Evolutionary conservation across 2,329 filamentous ascomycete species (phyloP), one percentile per base, ranked within the genome.

Genomic region (Trichoderma guizhouense): DNA sequence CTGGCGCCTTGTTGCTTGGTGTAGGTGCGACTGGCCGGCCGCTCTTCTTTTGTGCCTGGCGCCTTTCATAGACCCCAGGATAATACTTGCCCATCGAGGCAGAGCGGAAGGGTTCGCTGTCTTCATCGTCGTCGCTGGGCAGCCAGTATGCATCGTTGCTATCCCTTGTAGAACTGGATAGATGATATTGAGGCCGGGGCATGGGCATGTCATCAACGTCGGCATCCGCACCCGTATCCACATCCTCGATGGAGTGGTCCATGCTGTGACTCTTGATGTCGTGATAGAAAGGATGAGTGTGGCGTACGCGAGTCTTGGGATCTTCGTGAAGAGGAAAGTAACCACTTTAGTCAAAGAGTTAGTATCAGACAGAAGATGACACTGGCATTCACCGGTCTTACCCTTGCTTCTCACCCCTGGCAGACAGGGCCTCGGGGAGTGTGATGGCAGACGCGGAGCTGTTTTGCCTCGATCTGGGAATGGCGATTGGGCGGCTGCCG

Each of bases 251-350:
- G 7, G 51, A 43, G 34, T 36, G 51, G 15, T 24, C 30, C 32
- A 67, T 39, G 7, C 12, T 30, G 14, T 55, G 47, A 12, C 11
- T 24, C 55, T 51, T 61, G 34, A 69, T n/a, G 26, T 62, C 57
- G 62, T 81, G 75, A 30, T 85, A 81, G 75, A 89, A 89, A 1
- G 86, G 86, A 74, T 89, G 87, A 70, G 86, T 82, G 60, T 82
- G 84, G 72, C 85, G 84, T 21, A 87, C 77, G 68, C 84, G 82
- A 71, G 78, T 77, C 65, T 78, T 80, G 55, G 86, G 84, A 66
- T 90, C 86, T 78, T 90, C 88, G 79, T 90, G 88, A 36, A 86
- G 79, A 21, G 88, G 88, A 75, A 90, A 90, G 76, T 90, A 90
- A 32, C 86, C 88, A 78, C 88, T 90, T 3, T 43, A 63, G 67